Conservation (phyloP, 345 rosid species). For the Arabis hirsuta region DNA sequence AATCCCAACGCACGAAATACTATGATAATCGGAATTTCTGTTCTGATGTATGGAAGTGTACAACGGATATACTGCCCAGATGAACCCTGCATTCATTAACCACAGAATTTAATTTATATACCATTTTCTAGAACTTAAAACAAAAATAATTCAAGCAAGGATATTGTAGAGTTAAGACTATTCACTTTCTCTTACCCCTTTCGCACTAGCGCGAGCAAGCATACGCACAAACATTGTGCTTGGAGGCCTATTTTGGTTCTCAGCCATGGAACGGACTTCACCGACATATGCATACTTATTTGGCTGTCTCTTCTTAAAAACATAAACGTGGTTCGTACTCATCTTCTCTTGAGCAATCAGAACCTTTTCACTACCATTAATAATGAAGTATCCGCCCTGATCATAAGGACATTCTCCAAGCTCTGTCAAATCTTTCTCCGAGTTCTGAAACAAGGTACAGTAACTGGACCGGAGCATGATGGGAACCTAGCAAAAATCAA, state of each 20-base stretch:
- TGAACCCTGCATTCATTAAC: slow-evolving; percentile 68
- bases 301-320: slow-evolving; percentile 97
- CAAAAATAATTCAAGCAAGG: background rate
- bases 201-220: slow-evolving; percentile 97
- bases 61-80: slow-evolving; percentile 96
- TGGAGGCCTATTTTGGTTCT: slow-evolving; percentile 92
- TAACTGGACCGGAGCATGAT: slow-evolving; percentile 98
- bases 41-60: slow-evolving; percentile 94
- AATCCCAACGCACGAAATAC: slow-evolving; percentile 97
- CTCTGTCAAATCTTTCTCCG: slow-evolving; percentile 97
- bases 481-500: slow-evolving; percentile 63
- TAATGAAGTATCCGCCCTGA: slow-evolving; percentile 97
- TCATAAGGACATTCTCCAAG: slow-evolving; percentile 99
- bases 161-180: background rate
- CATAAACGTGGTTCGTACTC: slow-evolving; percentile 98
- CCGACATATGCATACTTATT: slow-evolving; percentile 89
- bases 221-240: slow-evolving; percentile 98
- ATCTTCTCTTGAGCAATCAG: slow-evolving; percentile 98
- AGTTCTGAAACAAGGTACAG: slow-evolving; percentile 84
- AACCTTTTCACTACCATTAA: slow-evolving; percentile 99
- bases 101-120: background rate
- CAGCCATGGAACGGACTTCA: slow-evolving; percentile 99
- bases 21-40: slow-evolving; percentile 96
- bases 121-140: slow-evolving; percentile 1
- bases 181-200: slow-evolving; percentile 68